These are phyloP conservation scores for Pleomassaria siparia DNA, from an alignment of 2,329 filamentous ascomycete species.

Conservation along the genomic window DNA sequence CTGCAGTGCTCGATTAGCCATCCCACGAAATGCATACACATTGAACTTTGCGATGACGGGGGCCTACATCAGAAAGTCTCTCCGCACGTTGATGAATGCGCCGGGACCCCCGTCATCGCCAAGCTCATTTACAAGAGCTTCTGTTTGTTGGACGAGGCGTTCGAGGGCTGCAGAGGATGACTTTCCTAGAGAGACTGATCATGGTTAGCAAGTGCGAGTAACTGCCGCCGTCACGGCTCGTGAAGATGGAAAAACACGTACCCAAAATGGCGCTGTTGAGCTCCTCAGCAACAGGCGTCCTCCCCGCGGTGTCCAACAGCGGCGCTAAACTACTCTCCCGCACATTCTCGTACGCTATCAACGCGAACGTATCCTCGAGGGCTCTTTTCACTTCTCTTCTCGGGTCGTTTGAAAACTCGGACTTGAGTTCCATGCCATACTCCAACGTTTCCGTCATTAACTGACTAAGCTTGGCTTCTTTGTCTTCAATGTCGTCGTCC, in stretches of 20 bases:
- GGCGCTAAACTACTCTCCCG: slow-evolving; percentile 74
- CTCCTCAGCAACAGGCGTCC: slow-evolving; percentile 83
- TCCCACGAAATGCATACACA: no score
- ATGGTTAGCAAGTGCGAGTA: slow-evolving; percentile 24
- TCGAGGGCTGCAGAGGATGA: slow-evolving; percentile 85
- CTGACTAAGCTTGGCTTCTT: slow-evolving; percentile 36
- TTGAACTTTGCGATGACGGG: no score
- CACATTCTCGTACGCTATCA: slow-evolving; percentile 85
- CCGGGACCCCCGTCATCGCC: slow-evolving; percentile 77
- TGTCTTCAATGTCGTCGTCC: slow-evolving; percentile 36
- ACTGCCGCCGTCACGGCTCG: no score
- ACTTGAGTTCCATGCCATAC: slow-evolving; percentile 77
- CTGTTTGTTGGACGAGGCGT: slow-evolving; percentile 81
- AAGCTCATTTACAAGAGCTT: slow-evolving; percentile 80
- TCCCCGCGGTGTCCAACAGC: slow-evolving; percentile 72
- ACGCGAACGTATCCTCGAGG: slow-evolving; percentile 81
- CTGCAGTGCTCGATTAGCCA: no score
- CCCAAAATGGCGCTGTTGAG: slow-evolving; percentile 90
- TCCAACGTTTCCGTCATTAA: slow-evolving; percentile 70
- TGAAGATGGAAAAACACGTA: slow-evolving; percentile 41
- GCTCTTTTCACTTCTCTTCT: slow-evolving; percentile 70
- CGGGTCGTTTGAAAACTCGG: slow-evolving; percentile 73
- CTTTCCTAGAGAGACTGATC: slow-evolving; percentile 81
- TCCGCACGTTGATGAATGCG: slow-evolving; percentile 72
- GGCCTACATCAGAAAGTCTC: slow-evolving; percentile 33